Percentiles rank a stretch among this genome's conserved stretches.
Conservation (phyloP, 2,329 filamentous ascomycete genomes). For the Cercospora sp. region DNA sequence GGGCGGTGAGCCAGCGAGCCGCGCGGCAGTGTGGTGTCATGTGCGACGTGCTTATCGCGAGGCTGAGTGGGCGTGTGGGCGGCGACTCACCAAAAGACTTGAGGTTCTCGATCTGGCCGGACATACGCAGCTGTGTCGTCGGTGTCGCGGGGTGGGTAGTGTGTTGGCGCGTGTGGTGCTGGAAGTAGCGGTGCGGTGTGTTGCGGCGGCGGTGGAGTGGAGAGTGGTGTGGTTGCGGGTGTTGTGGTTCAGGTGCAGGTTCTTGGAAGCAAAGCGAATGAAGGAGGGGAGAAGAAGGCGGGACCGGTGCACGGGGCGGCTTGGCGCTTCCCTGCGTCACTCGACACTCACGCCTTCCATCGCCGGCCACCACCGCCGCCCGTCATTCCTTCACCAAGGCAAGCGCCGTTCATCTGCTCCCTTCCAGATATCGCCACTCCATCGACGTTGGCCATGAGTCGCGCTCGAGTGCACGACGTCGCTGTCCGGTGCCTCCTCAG, state of each 20-base stretch:
- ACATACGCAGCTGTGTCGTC: constrained; percentile 27
- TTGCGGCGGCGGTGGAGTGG: constrained; percentile 16
- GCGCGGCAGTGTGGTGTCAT: constrained; percentile 4
- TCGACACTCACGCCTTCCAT: neutral
- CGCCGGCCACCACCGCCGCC: neutral
- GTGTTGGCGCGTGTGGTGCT: neutral
- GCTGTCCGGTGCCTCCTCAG: neutral
- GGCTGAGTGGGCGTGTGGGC: constrained; percentile 16
- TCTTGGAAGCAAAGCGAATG: neutral
- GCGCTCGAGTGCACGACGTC: neutral
- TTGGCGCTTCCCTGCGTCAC: constrained; percentile 1
- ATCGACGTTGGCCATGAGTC: neutral
- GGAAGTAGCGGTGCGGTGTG: constrained; percentile 11
- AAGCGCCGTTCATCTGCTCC: neutral
- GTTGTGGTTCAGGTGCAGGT: constrained; percentile 6
- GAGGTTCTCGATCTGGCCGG: constrained; percentile 31
- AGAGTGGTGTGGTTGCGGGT: constrained; percentile 7
- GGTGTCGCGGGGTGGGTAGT: constrained; percentile 13
- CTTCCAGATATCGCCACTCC: neutral
- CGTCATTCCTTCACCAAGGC: neutral
- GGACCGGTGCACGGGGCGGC: neutral
- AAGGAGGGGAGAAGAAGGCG: constrained; percentile 4
- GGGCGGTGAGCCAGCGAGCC: neutral
- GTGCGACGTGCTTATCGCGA: constrained; percentile 25
- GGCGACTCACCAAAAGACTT: constrained; percentile 31